A percentile compares a stretch with the other conserved stretches of the same genome.
These are phyloP conservation scores for Laetiporus sulphureus DNA, from an alignment of 1,284 basidiomycete species.

Conservation along the genomic window DNA sequence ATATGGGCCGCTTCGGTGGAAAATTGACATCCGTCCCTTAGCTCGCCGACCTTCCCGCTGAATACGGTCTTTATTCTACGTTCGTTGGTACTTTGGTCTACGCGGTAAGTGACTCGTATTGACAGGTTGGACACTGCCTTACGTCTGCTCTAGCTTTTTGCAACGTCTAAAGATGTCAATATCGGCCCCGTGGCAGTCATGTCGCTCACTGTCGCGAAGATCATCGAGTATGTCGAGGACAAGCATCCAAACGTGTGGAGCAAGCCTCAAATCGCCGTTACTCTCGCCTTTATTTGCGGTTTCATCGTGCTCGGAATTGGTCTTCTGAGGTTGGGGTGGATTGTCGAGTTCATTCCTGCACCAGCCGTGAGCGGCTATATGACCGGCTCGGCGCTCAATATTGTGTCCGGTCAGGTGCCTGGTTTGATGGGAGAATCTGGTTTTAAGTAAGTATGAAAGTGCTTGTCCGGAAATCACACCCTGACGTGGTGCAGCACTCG, in stretches of 20 bases:
- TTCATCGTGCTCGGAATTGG: slow-evolving; percentile 93
- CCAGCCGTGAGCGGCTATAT: slow-evolving; percentile 93
- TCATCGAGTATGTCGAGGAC: slow-evolving; percentile 63
- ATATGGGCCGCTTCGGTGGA: neutral
- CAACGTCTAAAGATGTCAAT: slow-evolving; percentile 92
- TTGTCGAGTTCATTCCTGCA: slow-evolving; percentile 91
- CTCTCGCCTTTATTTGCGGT: slow-evolving; percentile 84
- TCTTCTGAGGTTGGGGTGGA: slow-evolving; percentile 88
- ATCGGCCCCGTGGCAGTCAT: slow-evolving; percentile 98
- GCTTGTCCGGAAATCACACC: neutral
- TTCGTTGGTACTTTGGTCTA: slow-evolving; percentile 86
- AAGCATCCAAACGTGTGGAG: slow-evolving; percentile 49
- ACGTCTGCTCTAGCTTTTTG: slow-evolving; percentile 58
- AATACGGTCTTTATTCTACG: slow-evolving; percentile 95
- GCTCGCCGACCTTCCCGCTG: slow-evolving; percentile 78
- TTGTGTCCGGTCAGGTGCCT: slow-evolving; percentile 81
- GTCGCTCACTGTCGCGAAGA: slow-evolving; percentile 86
- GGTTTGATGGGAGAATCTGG: slow-evolving; percentile 80
- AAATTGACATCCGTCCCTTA: slow-evolving; percentile 28
- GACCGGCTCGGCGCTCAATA: slow-evolving; percentile 88
- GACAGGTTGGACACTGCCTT: slow-evolving; percentile 12
- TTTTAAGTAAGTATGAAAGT: slow-evolving; percentile 55
- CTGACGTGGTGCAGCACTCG: slow-evolving; percentile 52
- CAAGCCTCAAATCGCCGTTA: slow-evolving; percentile 76
- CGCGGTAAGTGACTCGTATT: slow-evolving; percentile 45